Evolutionary conservation across 2,329 filamentous ascomycete genomes (phyloP).

Genomic region (Ustilaginoidea virens): DNA sequence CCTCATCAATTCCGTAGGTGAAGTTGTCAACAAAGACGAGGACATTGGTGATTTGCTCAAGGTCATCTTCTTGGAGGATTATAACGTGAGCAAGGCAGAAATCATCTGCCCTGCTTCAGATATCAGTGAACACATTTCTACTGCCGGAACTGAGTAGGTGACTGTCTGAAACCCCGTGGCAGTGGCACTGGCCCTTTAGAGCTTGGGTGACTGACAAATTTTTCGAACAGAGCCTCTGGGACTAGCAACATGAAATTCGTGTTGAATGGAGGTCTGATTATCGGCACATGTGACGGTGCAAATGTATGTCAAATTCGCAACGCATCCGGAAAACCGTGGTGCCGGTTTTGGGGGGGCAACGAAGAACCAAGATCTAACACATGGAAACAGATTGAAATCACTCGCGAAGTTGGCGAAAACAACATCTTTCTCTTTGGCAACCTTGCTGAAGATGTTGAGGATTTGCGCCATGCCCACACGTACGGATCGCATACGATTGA

Average conservation of each 20-base stretch:
- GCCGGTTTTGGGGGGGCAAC: too few relatives aligned
- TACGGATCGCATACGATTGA: slow-evolving; percentile 73
- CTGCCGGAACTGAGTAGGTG: slow-evolving; percentile 74
- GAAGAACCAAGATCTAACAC: too few relatives aligned
- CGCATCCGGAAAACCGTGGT: too few relatives aligned
- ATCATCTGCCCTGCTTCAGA: slow-evolving; percentile 91
- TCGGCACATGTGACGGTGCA: slow-evolving; percentile 93
- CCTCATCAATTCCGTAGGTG: slow-evolving; percentile 80
- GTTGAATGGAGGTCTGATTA: slow-evolving; percentile 90
- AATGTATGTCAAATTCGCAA: slow-evolving; percentile 50
- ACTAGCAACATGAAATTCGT: slow-evolving; percentile 99
- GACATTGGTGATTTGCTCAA: slow-evolving; percentile 91
- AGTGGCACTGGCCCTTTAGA: too few relatives aligned
- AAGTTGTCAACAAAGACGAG: slow-evolving; percentile 79
- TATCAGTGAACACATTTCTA: slow-evolving; percentile 96
- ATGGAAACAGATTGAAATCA: slow-evolving; percentile 89
- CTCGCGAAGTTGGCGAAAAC: slow-evolving; percentile 85
- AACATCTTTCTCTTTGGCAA: slow-evolving; percentile 99
- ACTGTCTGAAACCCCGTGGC: too few relatives aligned
- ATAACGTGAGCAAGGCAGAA: slow-evolving; percentile 98
- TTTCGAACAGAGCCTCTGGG: slow-evolving; percentile 44
- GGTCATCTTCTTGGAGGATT: slow-evolving; percentile 94
- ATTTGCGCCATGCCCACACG: slow-evolving; percentile 78
- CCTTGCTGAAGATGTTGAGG: slow-evolving; percentile 89
- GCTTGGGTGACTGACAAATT: too few relatives aligned